Base-by-base conservation (phyloP, 306 rosid species). In the Castanea sativa region DNA sequence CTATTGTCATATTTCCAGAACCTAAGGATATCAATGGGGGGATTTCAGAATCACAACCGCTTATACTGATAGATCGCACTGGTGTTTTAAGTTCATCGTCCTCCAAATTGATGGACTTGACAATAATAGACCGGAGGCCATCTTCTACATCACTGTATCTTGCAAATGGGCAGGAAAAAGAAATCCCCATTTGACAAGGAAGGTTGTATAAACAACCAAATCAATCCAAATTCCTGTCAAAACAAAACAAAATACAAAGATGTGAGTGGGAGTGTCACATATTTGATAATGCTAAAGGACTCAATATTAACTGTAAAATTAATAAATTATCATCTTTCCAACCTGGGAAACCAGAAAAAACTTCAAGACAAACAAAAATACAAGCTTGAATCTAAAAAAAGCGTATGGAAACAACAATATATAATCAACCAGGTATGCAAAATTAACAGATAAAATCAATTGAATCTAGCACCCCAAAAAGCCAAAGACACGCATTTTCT, bases 121-220 rank as follows among this genome's bases (percentile, higher is more conserved):
- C 92, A 82, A 89, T 53, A 55, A 91, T 73, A 10, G 97, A 92
- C 30, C 90, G 91, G 49, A 91, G 58, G 73, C 78, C 86, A 69
- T 81, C 89, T 85, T 90, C 97, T 41, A 89, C 73, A 81, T 91
- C 97, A 74, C 6, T 41, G 85, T 85, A 78, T 63, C 81, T 82
- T 0, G 91, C 86, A 81, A 94, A 90, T 71, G 97, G 97, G 83
- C 97, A 89, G 55, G 99, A 91, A 73, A 88, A 85, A 35, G 86
- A 82, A 45, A 86, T 77, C 87, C 99, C 99, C 99, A 94, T 94
- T 81, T 77, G 81, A 80, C 81, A 73, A 13, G 63, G 70, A 73
- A 71, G 33, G 56, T 57, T 67, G 73, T 63, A 78, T 65, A 25
- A 11, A 75, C 77, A 80, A 61, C 81, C 88, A 77, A 23, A 51